phyloP scores from a whole-genome alignment of 805 yeast genomes.

The Ogataea angusta region DNA sequence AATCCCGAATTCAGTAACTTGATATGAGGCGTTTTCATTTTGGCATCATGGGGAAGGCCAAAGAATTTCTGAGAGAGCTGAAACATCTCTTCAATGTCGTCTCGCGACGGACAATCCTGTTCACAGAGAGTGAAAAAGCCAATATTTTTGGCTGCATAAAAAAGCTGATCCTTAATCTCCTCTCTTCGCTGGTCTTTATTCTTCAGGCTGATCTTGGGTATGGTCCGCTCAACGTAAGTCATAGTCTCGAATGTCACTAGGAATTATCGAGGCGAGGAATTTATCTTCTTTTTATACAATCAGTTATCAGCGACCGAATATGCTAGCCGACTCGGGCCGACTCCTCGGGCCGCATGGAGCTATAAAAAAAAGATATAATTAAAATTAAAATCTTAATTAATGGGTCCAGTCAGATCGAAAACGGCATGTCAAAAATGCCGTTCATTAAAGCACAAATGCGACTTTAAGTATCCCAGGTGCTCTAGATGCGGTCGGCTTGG shows the following conservation, averaged over 20 bases:
- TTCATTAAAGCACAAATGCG: conserved; percentile 25
- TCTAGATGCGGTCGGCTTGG: conserved; percentile 19
- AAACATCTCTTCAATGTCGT: conserved; percentile 31
- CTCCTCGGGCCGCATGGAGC: neutral
- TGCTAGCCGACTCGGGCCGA: conserved; percentile 6
- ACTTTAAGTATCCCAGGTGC: conserved; percentile 23
- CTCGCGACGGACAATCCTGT: conserved; percentile 31
- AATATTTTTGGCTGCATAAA: conserved; percentile 28
- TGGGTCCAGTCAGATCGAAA: conserved; percentile 12
- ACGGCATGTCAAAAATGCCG: conserved; percentile 26
- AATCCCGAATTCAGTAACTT: conserved; percentile 35
- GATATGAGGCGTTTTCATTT: conserved; percentile 31
- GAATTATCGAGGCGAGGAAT: no score
- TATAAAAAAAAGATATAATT: neutral
- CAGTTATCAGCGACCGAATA: neutral
- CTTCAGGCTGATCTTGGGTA: conserved; percentile 31
- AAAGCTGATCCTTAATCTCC: conserved; percentile 31
- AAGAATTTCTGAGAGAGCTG: conserved; percentile 25
- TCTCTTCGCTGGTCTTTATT: conserved; percentile 27
- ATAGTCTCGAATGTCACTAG: neutral
- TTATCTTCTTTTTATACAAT: no score
- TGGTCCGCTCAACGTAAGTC: conserved; percentile 19
- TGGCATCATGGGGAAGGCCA: conserved; percentile 22
- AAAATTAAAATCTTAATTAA: neutral
- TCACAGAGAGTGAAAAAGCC: conserved; percentile 34